These are phyloP conservation scores for Triglochin maritima DNA, from an alignment of 106 monocot genomes.

Conservation along the genomic window DNA sequence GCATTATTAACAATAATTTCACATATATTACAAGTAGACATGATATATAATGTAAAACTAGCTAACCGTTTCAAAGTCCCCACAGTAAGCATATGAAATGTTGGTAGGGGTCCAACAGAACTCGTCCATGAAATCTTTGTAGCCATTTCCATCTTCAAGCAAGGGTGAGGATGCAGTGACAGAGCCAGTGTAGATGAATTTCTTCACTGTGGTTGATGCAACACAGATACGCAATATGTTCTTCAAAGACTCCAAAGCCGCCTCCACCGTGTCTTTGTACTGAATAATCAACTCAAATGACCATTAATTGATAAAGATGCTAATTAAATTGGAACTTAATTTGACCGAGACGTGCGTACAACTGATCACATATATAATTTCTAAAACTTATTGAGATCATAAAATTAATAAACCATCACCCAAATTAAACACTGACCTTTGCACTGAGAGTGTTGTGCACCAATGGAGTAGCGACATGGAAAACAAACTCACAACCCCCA, in stretches of 20 bases:
- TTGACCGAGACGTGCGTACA: background rate
- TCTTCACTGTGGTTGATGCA: constrained; percentile 12
- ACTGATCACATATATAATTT: background rate
- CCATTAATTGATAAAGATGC: background rate
- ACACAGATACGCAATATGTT: constrained; percentile 17
- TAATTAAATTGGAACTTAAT: background rate
- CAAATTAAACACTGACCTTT: constrained; percentile 16
- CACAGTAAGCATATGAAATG: constrained; percentile 12
- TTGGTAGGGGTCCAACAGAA: constrained; percentile 51
- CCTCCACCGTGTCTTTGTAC: constrained; percentile 18
- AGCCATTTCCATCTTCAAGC: constrained; percentile 15
- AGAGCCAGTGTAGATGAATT: constrained; percentile 29
- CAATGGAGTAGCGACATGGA: constrained; percentile 35
- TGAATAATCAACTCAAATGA: background rate
- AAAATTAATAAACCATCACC: background rate
- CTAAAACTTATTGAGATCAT: background rate
- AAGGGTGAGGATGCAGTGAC: constrained; percentile 22
- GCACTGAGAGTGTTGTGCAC: constrained; percentile 10
- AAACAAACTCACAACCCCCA: constrained; percentile 41
- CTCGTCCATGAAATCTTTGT: constrained; percentile 33
- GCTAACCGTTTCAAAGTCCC: constrained; percentile 13
- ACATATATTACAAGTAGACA: background rate
- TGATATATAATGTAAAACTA: background rate
- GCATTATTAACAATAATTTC: background rate
- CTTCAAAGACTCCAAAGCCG: constrained; percentile 5